These are phyloP conservation scores for Diutina sp. DNA, from an alignment of 1,139 yeast genomes.

Conservation along the genomic window DNA sequence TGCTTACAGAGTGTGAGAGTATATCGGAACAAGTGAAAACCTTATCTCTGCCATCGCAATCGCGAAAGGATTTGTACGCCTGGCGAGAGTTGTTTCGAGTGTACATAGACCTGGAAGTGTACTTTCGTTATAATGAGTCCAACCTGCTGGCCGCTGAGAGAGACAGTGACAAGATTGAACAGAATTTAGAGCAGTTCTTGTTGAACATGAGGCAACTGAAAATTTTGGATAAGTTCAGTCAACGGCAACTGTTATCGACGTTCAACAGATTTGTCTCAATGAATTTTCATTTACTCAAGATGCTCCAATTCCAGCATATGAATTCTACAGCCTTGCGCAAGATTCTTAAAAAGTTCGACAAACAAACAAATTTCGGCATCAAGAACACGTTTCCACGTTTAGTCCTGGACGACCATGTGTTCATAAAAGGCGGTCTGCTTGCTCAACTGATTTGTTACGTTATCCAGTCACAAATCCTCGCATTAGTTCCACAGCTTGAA, in stretches of 20 bases:
- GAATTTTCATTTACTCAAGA: conserved; percentile 43
- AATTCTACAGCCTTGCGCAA: conserved; percentile 54
- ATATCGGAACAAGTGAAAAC: conserved; percentile 27
- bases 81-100: conserved; percentile 61
- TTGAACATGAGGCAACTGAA: conserved; percentile 28
- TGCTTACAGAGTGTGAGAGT: conserved; percentile 28
- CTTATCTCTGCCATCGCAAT: conserved; percentile 8
- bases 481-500: conserved; percentile 57
- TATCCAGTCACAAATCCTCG: conserved; percentile 40
- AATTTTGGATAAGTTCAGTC: conserved; percentile 30
- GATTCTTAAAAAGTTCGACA: conserved; percentile 64
- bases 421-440: conserved; percentile 34
- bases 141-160: conserved; percentile 26
- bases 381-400: conserved; percentile 33
- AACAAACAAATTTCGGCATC: conserved; percentile 49
- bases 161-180: conserved; percentile 23
- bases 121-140: conserved; percentile 42
- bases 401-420: conserved; percentile 31
- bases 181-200: conserved; percentile 29
- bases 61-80: conserved; percentile 41
- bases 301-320: conserved; percentile 48
- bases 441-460: conserved; percentile 44
- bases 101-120: conserved; percentile 56
- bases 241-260: conserved; percentile 32
- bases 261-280: conserved; percentile 38